Conservation (phyloP, 176 grass and related monocot genomes). For the Triticum urartu region DNA sequence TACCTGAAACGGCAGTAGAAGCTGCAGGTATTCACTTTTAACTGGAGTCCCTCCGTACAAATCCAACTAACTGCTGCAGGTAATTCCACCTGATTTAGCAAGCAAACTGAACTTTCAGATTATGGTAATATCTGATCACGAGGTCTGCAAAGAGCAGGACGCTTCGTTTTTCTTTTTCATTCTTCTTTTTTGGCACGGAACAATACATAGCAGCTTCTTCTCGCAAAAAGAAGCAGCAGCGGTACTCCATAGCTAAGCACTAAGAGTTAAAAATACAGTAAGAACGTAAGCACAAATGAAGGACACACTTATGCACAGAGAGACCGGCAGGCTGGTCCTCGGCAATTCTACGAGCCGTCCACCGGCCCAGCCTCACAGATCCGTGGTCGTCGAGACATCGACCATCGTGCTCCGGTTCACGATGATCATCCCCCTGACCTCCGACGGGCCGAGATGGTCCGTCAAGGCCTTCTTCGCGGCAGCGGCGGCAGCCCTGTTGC, state of each 20-base stretch:
- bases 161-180: neutral
- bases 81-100: neutral
- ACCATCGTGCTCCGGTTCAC: slow-evolving; percentile 40
- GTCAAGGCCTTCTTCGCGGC: slow-evolving; percentile 63
- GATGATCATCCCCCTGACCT: slow-evolving; percentile 48
- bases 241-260: neutral
- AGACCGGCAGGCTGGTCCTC: neutral
- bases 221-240: neutral
- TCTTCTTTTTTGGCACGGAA: neutral
- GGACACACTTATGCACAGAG: slow-evolving; percentile 33
- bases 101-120: neutral
- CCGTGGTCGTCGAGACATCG: slow-evolving; percentile 52
- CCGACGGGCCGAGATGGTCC: slow-evolving; percentile 41
- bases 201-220: neutral
- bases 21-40: neutral
- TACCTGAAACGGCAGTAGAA: neutral
- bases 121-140: neutral
- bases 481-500: slow-evolving; percentile 40
- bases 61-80: neutral
- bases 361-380: slow-evolving; percentile 26
- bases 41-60: neutral
- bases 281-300: neutral
- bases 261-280: slow-evolving; percentile 12
- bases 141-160: slow-evolving; percentile 22
- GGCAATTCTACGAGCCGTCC: neutral